These are phyloP conservation scores for Lophium mytilinum DNA, from an alignment of 495 filamentous ascomycete species.

Conservation along the genomic window DNA sequence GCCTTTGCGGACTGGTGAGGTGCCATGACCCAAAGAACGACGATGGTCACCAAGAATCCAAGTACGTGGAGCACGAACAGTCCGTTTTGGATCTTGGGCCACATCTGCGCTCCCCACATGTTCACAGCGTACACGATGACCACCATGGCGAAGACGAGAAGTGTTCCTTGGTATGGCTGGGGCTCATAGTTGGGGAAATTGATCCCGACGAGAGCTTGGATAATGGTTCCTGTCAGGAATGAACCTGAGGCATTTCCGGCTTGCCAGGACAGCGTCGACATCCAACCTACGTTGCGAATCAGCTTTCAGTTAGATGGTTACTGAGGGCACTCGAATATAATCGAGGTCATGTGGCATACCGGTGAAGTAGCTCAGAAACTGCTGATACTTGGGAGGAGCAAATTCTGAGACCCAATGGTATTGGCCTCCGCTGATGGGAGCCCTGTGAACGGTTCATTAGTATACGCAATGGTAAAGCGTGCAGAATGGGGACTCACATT, in stretches of 20 bases:
- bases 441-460: neutral
- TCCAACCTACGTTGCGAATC: slow-evolving; percentile 37
- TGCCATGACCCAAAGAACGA: slow-evolving; percentile 49
- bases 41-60: slow-evolving; percentile 54
- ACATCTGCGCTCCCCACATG: slow-evolving; percentile 42
- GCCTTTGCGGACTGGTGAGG: slow-evolving; percentile 38
- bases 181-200: slow-evolving; percentile 14
- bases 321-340: neutral
- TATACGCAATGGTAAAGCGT: neutral
- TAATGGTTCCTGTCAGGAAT: slow-evolving; percentile 46
- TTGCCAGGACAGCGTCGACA: slow-evolving; percentile 54
- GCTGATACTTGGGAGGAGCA: slow-evolving; percentile 24
- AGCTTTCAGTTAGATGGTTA: too few relatives aligned
- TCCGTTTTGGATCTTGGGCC: slow-evolving; percentile 50
- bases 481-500: slow-evolving; percentile 11
- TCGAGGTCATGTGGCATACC: neutral
- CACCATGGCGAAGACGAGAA: slow-evolving; percentile 34
- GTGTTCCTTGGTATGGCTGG: slow-evolving; percentile 10
- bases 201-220: slow-evolving; percentile 28
- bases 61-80: slow-evolving; percentile 54
- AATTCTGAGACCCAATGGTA: slow-evolving; percentile 35
- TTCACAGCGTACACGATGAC: slow-evolving; percentile 47
- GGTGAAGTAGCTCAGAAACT: slow-evolving; percentile 29
- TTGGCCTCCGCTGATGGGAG: slow-evolving; percentile 28
- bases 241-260: slow-evolving; percentile 45